phyloP scores from a whole-genome alignment of 129 eudicot species.

The Artemisia argyi region DNA sequence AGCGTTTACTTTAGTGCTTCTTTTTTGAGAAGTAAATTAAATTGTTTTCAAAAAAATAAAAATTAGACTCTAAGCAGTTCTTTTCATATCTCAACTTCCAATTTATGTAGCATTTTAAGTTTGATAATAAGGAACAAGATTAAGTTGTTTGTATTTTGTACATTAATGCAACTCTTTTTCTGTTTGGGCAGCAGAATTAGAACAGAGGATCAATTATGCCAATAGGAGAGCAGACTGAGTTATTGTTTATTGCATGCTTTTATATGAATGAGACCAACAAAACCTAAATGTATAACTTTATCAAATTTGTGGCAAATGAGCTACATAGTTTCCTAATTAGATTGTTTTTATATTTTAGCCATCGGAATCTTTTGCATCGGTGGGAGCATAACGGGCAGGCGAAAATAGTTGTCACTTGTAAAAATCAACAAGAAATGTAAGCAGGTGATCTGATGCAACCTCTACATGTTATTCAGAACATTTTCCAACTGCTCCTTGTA shows the following conservation, averaged over 20 bases:
- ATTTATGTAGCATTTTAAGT: too few relatives aligned
- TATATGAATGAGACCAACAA: not conserved
- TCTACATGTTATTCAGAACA: not conserved
- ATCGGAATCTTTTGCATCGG: conserved; percentile 64
- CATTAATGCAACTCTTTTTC: too few relatives aligned
- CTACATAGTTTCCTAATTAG: not conserved
- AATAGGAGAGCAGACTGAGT: too few relatives aligned
- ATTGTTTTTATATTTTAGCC: conserved; percentile 38
- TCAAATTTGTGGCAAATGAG: not conserved
- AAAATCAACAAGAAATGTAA: conserved; percentile 98
- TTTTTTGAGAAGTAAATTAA: too few relatives aligned
- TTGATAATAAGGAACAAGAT: too few relatives aligned
- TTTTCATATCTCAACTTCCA: too few relatives aligned
- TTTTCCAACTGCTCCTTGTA: not conserved
- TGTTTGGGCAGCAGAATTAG: too few relatives aligned
- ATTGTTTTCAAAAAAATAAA: too few relatives aligned
- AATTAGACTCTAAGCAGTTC: too few relatives aligned
- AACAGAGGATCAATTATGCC: too few relatives aligned
- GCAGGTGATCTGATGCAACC: conserved; percentile 33
- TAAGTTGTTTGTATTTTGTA: too few relatives aligned
- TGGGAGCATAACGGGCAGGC: conserved; percentile 96
- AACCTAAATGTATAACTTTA: not conserved
- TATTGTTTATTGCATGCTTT: not conserved
- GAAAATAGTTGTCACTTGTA: conserved; percentile 90
- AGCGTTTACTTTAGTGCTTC: too few relatives aligned